Base-by-base conservation (phyloP, 1,139 yeast species). In the Yamadazyma epiphylla region DNA sequence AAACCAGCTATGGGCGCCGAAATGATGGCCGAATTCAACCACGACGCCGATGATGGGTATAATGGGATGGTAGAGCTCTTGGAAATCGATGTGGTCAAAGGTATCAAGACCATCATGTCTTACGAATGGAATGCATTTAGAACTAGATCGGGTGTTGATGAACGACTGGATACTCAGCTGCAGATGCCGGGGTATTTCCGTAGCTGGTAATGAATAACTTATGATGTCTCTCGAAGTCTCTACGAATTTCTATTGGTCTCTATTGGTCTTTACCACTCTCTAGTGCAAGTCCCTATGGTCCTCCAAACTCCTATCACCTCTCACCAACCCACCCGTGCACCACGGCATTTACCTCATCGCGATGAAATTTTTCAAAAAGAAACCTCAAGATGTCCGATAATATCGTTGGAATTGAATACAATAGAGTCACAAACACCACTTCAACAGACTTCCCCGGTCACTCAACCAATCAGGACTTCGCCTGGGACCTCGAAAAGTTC, bases 371-470 rank as follows among this genome's bases (percentile, higher is more conserved):
- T n/a, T n/a, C n/a, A n/a, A n/a, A n/a, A n/a, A n/a, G n/a, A n/a
- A n/a, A n/a, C n/a, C n/a, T n/a, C 23, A 20, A 15, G 27, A 64
- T 63, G 67, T 48, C 60, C 22, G 60, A 55, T 35, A 82, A 86
- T 49, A 77, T 86, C 41, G 94, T 88, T 24, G 91, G 89, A 27
- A 82, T 89, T 38, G 95, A 89, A 55, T 83, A 83, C 55, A 94
- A 88, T 57, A 75, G 96, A 49, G 96, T 89, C 25, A 82, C 95
- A 19, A 87, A 88, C 59, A 77, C 91, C 6, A 70, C 91, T 0
- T 74, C 94, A 20, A 86, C 91, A 1, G 96, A 87, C 52, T 87
- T 86, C 51, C 96, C 96, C 3, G 96, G 96, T 2, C 85, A 81
- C 55, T 70, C 58, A 38, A 26, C 73, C 33, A 70, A 72, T 29